A percentile compares a stretch with the other conserved stretches of the same genome.
These are phyloP conservation scores for Penicillium maclennaniae DNA, from an alignment of 495 filamentous ascomycete species.

Conservation along the genomic window DNA sequence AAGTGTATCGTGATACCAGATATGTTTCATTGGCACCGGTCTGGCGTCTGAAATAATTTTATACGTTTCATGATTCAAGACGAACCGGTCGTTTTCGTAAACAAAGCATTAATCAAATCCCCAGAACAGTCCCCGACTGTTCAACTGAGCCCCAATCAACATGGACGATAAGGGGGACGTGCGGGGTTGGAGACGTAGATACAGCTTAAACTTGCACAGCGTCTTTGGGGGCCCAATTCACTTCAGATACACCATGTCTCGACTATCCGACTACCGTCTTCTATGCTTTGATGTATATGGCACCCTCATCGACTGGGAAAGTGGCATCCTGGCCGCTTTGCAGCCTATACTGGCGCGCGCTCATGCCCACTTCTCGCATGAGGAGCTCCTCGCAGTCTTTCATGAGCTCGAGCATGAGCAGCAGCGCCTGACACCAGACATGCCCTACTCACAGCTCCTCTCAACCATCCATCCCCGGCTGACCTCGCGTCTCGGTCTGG, in stretches of 20 bases:
- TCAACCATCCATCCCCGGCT: slow-evolving; percentile 45
- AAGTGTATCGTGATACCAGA: not conserved
- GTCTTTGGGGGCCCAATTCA: not conserved
- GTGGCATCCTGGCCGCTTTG: slow-evolving; percentile 36
- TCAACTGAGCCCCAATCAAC: not conserved
- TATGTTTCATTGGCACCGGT: not conserved
- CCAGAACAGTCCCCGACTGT: not conserved
- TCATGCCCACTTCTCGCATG: slow-evolving; percentile 38
- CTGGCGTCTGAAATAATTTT: slow-evolving; percentile 8
- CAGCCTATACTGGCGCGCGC: slow-evolving; percentile 42
- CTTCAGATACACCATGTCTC: slow-evolving; percentile 21
- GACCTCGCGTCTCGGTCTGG: slow-evolving; percentile 37
- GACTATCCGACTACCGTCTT: slow-evolving; percentile 41
- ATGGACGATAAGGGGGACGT: not conserved
- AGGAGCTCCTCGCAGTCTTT: slow-evolving; percentile 38
- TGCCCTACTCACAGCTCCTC: slow-evolving; percentile 58
- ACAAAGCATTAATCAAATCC: not conserved
- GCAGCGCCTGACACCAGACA: slow-evolving; percentile 45
- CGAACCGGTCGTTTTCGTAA: not conserved
- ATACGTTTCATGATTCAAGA: slow-evolving; percentile 5
- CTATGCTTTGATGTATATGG: slow-evolving; percentile 80
- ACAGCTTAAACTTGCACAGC: not conserved
- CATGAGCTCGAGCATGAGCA: slow-evolving; percentile 41
- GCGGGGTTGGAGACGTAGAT: not conserved
- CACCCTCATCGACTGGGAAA: slow-evolving; percentile 77